Evolutionary conservation across 257 asterid species (phyloP), one percentile per base, ranked within the genome.

Genomic region (Perilla frutescens): DNA sequence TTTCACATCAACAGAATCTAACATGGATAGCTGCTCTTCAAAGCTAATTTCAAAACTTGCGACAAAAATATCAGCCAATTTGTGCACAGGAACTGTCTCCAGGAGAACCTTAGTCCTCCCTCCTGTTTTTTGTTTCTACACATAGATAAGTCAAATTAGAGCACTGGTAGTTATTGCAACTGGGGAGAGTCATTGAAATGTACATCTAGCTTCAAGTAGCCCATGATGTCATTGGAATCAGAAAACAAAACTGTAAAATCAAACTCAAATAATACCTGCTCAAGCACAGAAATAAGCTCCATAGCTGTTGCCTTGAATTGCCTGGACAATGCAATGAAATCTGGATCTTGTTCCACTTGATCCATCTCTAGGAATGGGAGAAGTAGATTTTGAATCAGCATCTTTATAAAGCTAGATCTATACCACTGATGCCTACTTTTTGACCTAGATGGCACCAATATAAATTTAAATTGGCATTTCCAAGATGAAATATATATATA

Each of bases 21-120:
- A 79, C 97, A 92, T 95, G 82, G 89, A 84, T 68, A 92, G 77
- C 82, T 95, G 99, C 88, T 95, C 99, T 74, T 95, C 97, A 54
- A 95, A 95, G 89, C 96, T 90, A 82, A 95, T 92, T 76, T 95
- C 99, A 62, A 92, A 95, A 85, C 99, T 95, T 77, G 99, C 97
- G 20, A 92, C 99, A 81, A 95, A 95, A 50, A 95, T 95, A 84
- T 95, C 98, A 80, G 99, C 99, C 85, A 95, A 83, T 81, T 92
- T 92, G 84, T 92, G 98, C 70, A 95, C 92, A 43, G 97, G 99
- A 79, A 95, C 97, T 48, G 97, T 95, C 86, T 95, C 99, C 80
- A 95, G 86, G 76, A 95, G 97, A 80, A 87, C 96, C 80, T 95
- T 95, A 14, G 97, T 89, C 81, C 90, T 90, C 55, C 97, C 97